A percentile compares a stretch with the other conserved stretches of the same genome.
These are phyloP conservation scores for Yamadazyma aaseri DNA, from an alignment of 1,139 yeast genomes.

Conservation along the genomic window DNA sequence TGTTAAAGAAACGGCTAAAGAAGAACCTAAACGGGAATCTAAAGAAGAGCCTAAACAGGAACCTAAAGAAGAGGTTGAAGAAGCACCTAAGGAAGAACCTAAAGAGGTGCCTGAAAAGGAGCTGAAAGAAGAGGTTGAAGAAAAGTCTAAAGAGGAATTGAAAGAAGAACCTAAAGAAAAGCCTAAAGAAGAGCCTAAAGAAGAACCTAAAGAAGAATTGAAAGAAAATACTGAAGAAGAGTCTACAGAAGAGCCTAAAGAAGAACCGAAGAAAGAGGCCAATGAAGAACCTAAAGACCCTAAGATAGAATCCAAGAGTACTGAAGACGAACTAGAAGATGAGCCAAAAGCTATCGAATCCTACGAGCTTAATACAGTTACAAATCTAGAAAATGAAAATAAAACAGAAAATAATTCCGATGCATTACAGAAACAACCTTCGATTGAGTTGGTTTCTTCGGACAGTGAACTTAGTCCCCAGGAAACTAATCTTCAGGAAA, in stretches of 20 bases:
- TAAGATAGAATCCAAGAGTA: too few relatives aligned
- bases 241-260: conserved; percentile 9
- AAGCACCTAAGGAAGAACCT: conserved; percentile 2
- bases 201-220: conserved; percentile 9
- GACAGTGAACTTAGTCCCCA: too few relatives aligned
- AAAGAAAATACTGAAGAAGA: conserved; percentile 5
- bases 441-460: neutral
- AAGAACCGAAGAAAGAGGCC: conserved; percentile 10
- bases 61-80: conserved; percentile 2
- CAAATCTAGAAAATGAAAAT: too few relatives aligned
- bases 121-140: conserved; percentile 1
- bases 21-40: conserved; percentile 3
- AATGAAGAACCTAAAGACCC: conserved; percentile 17
- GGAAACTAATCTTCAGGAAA: too few relatives aligned
- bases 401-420: too few relatives aligned
- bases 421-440: neutral
- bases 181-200: conserved; percentile 11
- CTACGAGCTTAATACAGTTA: too few relatives aligned
- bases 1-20: neutral
- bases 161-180: conserved; percentile 7
- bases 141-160: conserved; percentile 2
- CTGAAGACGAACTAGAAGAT: conserved; percentile 3
- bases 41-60: conserved; percentile 5
- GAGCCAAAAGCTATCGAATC: conserved; percentile 5
- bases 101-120: neutral